Conservation (phyloP, 192 early-diverging fungal genomes). For the Rhizophagus sp. region DNA sequence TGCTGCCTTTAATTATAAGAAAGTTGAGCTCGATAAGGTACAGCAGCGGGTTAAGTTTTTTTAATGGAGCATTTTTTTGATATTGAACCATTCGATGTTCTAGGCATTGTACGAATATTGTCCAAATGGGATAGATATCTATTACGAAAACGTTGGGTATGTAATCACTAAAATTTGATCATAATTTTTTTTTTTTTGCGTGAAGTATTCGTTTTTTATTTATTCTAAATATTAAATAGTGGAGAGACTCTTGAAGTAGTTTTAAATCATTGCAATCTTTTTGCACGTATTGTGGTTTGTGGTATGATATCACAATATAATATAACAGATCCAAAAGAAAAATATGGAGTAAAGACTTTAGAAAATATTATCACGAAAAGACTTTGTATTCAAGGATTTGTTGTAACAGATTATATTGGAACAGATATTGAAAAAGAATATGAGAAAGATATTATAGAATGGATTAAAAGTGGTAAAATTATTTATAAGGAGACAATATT, state of each 20-base stretch:
- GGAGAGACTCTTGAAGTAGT: conserved; percentile 78
- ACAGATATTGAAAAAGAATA: conserved; percentile 23
- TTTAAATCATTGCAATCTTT: conserved; percentile 59
- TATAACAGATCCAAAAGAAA: conserved; percentile 31
- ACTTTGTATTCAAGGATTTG: conserved; percentile 62
- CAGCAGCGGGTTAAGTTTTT: too few species aligned
- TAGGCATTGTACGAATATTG: conserved; percentile 59
- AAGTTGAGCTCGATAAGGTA: conserved; percentile 37
- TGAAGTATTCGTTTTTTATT: neutral
- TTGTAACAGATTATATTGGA: conserved; percentile 45
- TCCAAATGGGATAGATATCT: conserved; percentile 83
- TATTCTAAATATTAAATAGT: neutral
- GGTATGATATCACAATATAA: conserved; percentile 82
- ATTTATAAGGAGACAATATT: conserved; percentile 33
- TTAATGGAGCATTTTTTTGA: too few species aligned
- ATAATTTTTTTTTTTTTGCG: neutral
- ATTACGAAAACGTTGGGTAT: conserved; percentile 80
- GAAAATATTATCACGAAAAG: conserved; percentile 54
- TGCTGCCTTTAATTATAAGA: conserved; percentile 87
- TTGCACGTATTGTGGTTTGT: conserved; percentile 69
- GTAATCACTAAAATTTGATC: neutral
- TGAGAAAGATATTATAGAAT: conserved; percentile 34
- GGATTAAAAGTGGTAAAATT: conserved; percentile 37
- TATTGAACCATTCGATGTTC: conserved; percentile 41
- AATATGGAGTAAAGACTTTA: conserved; percentile 64